phyloP scores from a whole-genome alignment of 352 stramenopile genomes.

The Globisporangium acanthophoron region DNA sequence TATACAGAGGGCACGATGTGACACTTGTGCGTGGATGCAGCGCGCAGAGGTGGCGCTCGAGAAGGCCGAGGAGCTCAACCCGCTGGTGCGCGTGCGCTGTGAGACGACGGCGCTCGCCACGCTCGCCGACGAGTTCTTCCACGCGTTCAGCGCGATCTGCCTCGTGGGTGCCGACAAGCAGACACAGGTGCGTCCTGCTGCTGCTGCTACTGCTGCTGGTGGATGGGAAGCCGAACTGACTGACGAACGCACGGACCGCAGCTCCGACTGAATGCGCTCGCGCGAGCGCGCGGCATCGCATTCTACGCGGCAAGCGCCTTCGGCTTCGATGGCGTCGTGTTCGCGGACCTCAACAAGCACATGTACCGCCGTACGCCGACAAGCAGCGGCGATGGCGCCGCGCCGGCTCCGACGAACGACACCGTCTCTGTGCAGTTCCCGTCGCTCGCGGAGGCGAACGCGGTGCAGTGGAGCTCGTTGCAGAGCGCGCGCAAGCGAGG shows the following conservation, averaged over 20 bases:
- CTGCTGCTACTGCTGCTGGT: background rate
- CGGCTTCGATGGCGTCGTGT: conserved; percentile 74
- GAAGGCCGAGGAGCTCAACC: conserved; percentile 93
- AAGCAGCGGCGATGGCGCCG: conserved; percentile 2
- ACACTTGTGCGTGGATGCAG: conserved; percentile 20
- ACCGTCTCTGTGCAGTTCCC: conserved; percentile 46
- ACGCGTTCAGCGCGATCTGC: conserved; percentile 86
- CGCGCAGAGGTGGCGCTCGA: conserved; percentile 70
- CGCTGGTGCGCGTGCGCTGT: conserved; percentile 84
- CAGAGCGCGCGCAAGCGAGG: conserved; percentile 65
- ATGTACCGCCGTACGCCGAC: conserved; percentile 45
- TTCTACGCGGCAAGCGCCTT: conserved; percentile 78
- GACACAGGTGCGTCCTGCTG: conserved; percentile 23
- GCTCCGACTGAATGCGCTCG: conserved; percentile 56
- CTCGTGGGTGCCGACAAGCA: conserved; percentile 40
- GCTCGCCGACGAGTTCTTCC: conserved; percentile 70
- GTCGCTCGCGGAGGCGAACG: conserved; percentile 39
- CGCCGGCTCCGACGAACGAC: conserved; percentile 23
- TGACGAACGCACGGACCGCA: conserved; percentile 4
- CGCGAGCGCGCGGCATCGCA: conserved; percentile 41
- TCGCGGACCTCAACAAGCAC: conserved; percentile 70
- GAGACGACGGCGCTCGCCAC: conserved; percentile 52
- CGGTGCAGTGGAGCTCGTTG: conserved; percentile 54
- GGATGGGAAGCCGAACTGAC: background rate
- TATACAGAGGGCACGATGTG: background rate